Conservation (phyloP, 2,329 filamentous ascomycete genomes). For the Periconia sp. region DNA sequence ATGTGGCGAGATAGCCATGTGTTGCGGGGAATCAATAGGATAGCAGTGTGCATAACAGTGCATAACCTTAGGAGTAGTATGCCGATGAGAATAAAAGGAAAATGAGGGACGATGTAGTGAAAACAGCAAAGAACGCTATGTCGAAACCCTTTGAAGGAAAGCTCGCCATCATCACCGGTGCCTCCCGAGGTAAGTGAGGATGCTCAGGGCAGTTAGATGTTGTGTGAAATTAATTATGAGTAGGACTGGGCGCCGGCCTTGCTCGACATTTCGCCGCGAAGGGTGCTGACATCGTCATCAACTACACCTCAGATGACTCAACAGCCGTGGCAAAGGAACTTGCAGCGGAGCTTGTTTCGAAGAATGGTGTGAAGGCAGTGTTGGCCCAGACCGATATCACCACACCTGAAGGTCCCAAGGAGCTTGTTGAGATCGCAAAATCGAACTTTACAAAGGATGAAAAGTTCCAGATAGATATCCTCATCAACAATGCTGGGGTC, state of each 20-base stretch:
- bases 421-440: constrained; percentile 62
- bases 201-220: background rate
- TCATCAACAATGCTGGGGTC: constrained; percentile 82
- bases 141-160: constrained; percentile 62
- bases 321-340: constrained; percentile 56
- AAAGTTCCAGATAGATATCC: constrained; percentile 73
- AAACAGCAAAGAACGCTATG: background rate
- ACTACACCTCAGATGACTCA: constrained; percentile 70
- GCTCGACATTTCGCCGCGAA: constrained; percentile 74
- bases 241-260: constrained; percentile 73
- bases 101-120: background rate
- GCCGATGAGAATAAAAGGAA: no score
- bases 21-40: no score
- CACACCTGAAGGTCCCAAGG: constrained; percentile 60
- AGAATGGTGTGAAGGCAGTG: constrained; percentile 64
- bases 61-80: no score
- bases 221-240: background rate
- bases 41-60: no score
- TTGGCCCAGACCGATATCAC: constrained; percentile 72
- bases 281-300: constrained; percentile 70
- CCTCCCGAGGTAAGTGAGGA: constrained; percentile 67
- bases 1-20: no score
- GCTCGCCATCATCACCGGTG: constrained; percentile 76
- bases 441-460: constrained; percentile 59
- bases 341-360: constrained; percentile 57